Evolutionary conservation across 1,139 yeast species (phyloP).

Genomic region (Nakaseomyces glabratus): DNA sequence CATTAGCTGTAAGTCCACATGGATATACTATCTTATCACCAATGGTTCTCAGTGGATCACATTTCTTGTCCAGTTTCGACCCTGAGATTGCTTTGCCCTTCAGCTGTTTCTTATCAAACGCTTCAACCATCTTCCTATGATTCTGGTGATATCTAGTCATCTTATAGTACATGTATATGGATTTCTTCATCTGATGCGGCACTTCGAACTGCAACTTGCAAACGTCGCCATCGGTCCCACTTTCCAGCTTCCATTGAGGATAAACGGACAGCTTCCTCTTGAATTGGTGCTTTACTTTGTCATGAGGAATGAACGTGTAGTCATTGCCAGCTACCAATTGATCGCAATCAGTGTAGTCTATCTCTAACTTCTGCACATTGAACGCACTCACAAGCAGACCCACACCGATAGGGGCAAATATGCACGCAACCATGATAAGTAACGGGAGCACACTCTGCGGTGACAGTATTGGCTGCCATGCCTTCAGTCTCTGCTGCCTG

Average conservation of each 20-base stretch:
- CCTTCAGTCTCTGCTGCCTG: conserved; percentile 65
- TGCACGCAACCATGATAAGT: conserved; percentile 46
- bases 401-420: conserved; percentile 68
- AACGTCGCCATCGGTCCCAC: conserved; percentile 29
- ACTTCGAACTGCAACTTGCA: conserved; percentile 52
- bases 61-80: conserved; percentile 41
- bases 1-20: conserved; percentile 92
- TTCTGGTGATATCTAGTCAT: conserved; percentile 69
- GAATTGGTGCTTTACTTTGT: conserved; percentile 47
- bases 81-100: conserved; percentile 49
- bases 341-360: conserved; percentile 54
- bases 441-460: conserved; percentile 67
- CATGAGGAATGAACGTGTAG: conserved; percentile 42
- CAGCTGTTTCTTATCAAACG: conserved; percentile 56
- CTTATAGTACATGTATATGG: conserved; percentile 56
- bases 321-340: conserved; percentile 32
- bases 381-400: conserved; percentile 53
- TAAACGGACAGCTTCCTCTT: conserved; percentile 31
- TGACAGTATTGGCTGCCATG: conserved; percentile 78
- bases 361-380: conserved; percentile 47
- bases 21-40: conserved; percentile 69
- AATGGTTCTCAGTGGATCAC: conserved; percentile 60
- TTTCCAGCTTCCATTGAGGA: conserved; percentile 50
- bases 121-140: conserved; percentile 67
- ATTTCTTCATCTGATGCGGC: conserved; percentile 49